Percentiles rank a stretch among this genome's conserved stretches.
Evolutionary conservation across 768 basidiomycete species (phyloP).

Genomic region (Tubosaeta sp.): DNA sequence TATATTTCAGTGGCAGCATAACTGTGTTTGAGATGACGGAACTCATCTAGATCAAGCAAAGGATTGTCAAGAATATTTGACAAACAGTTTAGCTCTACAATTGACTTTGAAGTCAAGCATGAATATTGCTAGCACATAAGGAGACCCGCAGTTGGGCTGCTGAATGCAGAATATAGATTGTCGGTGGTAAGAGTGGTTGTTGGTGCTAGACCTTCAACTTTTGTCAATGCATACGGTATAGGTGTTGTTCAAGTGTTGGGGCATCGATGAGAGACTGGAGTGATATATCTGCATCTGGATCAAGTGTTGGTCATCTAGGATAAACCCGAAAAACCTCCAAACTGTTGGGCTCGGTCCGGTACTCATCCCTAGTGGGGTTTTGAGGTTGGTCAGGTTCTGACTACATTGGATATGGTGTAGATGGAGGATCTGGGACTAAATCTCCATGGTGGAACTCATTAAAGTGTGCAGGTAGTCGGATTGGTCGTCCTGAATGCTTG

Average conservation of each 20-base stretch:
- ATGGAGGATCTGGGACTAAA: not conserved
- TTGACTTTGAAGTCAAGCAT: not conserved
- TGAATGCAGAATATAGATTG: not conserved
- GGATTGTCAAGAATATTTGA: not conserved
- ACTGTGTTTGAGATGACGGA: too few relatives aligned
- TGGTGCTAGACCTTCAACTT: not conserved
- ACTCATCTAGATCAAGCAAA: not conserved
- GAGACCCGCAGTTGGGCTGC: not conserved
- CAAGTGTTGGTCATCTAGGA: not conserved
- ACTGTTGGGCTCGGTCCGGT: not conserved
- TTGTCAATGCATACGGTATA: not conserved
- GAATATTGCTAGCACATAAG: not conserved
- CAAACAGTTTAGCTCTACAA: not conserved
- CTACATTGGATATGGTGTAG: not conserved
- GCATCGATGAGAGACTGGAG: not conserved
- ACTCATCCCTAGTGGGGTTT: not conserved
- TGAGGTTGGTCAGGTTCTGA: not conserved
- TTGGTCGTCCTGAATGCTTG: not conserved
- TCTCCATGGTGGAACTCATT: not conserved
- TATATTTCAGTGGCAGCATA: too few relatives aligned
- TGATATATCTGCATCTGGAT: not conserved
- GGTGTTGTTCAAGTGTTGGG: not conserved
- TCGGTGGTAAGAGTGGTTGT: not conserved
- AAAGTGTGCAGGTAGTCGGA: not conserved
- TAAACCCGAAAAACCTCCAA: not conserved